Evolutionary conservation across 805 yeast species (phyloP), one percentile per base, ranked within the genome.

Genomic region (Myxozyma monticola): DNA sequence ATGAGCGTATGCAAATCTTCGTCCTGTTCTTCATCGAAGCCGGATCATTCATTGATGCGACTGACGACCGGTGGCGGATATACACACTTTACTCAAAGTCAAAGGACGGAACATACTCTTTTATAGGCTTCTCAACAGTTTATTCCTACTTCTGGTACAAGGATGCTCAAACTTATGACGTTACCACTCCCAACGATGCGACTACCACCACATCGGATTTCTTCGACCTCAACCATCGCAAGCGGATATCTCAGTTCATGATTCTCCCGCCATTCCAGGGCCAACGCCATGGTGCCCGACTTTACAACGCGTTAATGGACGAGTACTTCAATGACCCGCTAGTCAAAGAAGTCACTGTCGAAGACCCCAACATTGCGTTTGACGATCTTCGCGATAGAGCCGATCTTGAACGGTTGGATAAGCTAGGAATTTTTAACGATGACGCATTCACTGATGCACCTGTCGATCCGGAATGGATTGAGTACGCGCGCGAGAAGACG

Each of bases 321-420:
- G 55, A 65, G 38, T 88, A 95, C 85, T 59, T 73, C 2, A 57
- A 62, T 0, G 85, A 86, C 56, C 62, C 65, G 0, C 52, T 62
- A 1, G 79, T 89, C 21, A 68, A 71, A 29, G 95, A 90, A 60
- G 76, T 93, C 34, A 88, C 91, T 0, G 88, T 93, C 3, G 98
- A 93, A 65, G 99, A 93, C 65, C 98, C 98, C 2, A 86, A 85
- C 63, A 96, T 89, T 64, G 80, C 81, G 30, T 91, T 93, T 69
- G 99, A 93, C 64, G 95, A 87, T 63, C 71, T 93, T 59, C 76
- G 99, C 51, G 97, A 93, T 65, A 72, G 91, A 28, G 77, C 82
- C 56, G 98, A 93, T 63, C 71, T 88, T 58, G 68, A 70, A 49
- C 70, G 83, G 59, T 65, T 84, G 28, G 65, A 68, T 31, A 61